Percentiles rank a stretch among this genome's conserved stretches.
These are phyloP conservation scores for Entophlyctis helioformis DNA, from an alignment of 192 early-diverging fungal species.

Conservation along the genomic window DNA sequence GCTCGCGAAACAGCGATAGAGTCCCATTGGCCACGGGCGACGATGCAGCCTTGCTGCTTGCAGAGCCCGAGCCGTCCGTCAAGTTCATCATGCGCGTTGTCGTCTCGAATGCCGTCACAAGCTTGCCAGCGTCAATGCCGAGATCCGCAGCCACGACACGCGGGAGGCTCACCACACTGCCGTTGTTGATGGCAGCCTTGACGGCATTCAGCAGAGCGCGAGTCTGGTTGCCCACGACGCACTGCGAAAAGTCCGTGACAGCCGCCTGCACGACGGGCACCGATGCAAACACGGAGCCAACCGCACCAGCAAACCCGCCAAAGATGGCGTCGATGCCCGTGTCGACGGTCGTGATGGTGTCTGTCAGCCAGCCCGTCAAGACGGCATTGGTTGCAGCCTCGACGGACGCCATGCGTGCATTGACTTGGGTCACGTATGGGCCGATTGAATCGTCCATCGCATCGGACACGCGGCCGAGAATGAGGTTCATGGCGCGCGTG, in stretches of 20 bases:
- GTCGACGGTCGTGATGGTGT: not conserved
- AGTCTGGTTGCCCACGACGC: slow-evolving; percentile 5
- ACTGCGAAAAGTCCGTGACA: slow-evolving; percentile 1
- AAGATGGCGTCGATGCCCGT: slow-evolving; percentile 6
- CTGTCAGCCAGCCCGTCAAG: slow-evolving; percentile 2
- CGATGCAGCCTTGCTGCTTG: not conserved
- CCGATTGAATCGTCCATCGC: not conserved
- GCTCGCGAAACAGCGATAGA: too few relatives aligned
- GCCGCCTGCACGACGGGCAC: slow-evolving; percentile 4
- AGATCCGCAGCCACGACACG: not conserved
- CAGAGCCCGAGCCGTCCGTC: slow-evolving; percentile 1
- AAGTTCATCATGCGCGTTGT: slow-evolving; percentile 2
- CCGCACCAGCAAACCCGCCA: slow-evolving; percentile 4
- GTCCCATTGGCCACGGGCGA: too few relatives aligned
- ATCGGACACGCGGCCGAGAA: not conserved
- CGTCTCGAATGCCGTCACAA: not conserved
- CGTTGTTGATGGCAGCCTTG: not conserved
- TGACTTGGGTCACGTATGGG: not conserved
- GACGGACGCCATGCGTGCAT: too few relatives aligned
- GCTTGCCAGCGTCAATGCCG: not conserved
- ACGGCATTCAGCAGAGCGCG: not conserved
- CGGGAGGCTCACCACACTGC: slow-evolving; percentile 1
- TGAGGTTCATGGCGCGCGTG: not conserved
- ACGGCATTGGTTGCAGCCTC: slow-evolving; percentile 1
- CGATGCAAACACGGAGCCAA: not conserved